phyloP scores from a whole-genome alignment of 306 rosid genomes.

The Casuarina cunninghamiana region DNA sequence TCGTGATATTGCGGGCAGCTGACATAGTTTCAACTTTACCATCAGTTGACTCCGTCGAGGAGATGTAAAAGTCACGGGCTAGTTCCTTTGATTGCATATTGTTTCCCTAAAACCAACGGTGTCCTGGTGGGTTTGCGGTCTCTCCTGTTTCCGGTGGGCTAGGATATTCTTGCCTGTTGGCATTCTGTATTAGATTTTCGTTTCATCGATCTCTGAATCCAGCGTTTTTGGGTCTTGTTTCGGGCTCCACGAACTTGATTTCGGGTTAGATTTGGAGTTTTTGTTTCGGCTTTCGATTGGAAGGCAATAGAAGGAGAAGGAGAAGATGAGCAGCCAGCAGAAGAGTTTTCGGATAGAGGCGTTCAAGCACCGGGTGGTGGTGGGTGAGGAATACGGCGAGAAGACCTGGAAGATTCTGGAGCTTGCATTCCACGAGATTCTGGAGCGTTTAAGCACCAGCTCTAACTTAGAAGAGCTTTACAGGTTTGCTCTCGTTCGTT shows the following conservation, averaged over 20 bases:
- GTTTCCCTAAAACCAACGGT: not conserved
- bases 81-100: not conserved
- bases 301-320: not conserved
- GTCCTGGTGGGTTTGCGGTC: not conserved
- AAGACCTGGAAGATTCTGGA: constrained; percentile 93
- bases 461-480: constrained; percentile 95
- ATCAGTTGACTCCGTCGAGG: not conserved
- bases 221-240: not conserved
- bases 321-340: constrained; percentile 87
- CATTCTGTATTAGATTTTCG: not conserved
- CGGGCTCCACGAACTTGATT: not conserved
- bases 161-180: not conserved
- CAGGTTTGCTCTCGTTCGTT: constrained; percentile 44
- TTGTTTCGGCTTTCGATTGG: constrained; percentile 13
- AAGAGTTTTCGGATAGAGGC: constrained; percentile 96
- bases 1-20: too few relatives aligned
- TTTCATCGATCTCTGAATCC: not conserved
- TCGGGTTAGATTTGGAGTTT: constrained; percentile 4
- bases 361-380: constrained; percentile 86
- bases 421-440: constrained; percentile 81
- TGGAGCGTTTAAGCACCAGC: constrained; percentile 92
- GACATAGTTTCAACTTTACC: too few relatives aligned
- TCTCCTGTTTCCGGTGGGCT: not conserved
- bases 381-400: constrained; percentile 92
- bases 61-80: too few relatives aligned